Evolutionary conservation across 768 basidiomycete genomes (phyloP).

Genomic region (Tricholoma flavovirens): DNA sequence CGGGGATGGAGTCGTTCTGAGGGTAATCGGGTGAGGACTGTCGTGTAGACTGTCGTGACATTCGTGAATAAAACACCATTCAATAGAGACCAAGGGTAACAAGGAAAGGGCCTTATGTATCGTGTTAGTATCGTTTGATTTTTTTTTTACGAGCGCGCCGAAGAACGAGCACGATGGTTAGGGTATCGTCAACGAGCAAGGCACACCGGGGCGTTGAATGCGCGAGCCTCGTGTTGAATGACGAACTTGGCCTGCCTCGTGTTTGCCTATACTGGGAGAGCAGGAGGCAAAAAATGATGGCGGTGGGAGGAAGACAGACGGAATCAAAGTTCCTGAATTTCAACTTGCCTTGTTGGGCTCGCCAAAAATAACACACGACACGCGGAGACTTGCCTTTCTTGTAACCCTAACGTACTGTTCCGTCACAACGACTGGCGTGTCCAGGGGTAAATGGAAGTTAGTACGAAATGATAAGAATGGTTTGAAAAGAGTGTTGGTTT

Average conservation of each 20-base stretch:
- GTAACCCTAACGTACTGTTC: conserved; percentile 11
- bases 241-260: conserved; percentile 42
- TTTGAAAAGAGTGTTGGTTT: neutral
- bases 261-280: conserved; percentile 37
- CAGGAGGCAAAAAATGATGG: conserved; percentile 14
- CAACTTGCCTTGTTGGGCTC: conserved; percentile 14
- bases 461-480: conserved; percentile 2
- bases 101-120: conserved; percentile 16
- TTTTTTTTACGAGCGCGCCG: conserved; percentile 18
- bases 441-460: neutral
- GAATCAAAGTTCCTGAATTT: conserved; percentile 20
- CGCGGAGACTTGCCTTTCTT: conserved; percentile 8
- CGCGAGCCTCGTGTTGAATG: conserved; percentile 42
- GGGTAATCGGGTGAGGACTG: conserved; percentile 27
- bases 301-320: conserved; percentile 14
- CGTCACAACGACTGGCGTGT: neutral
- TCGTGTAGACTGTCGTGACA: conserved; percentile 34
- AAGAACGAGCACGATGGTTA: conserved; percentile 14
- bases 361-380: neutral
- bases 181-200: conserved; percentile 13
- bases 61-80: conserved; percentile 28
- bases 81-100: conserved; percentile 3
- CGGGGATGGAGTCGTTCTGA: conserved; percentile 19
- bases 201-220: conserved; percentile 22
- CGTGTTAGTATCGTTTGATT: conserved; percentile 23